Evolutionary conservation across 352 stramenopile genomes (phyloP).

Genomic region (Globisporangium ultimum): DNA sequence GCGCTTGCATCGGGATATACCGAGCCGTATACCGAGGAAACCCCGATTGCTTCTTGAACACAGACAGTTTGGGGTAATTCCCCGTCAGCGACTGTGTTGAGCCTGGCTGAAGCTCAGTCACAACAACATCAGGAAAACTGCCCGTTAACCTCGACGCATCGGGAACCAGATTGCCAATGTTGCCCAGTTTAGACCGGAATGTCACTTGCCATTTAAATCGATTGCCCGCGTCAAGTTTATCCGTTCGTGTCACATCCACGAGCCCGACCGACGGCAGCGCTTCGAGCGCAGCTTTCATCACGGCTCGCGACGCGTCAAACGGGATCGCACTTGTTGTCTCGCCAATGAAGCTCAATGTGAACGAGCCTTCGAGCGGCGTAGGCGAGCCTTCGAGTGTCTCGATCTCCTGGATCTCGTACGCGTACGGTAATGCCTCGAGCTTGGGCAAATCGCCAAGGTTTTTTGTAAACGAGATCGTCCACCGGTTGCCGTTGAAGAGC

Average conservation of each 20-base stretch:
- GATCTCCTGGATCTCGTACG: conserved; percentile 94
- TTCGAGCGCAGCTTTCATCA: conserved; percentile 89
- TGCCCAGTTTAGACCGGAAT: conserved; percentile 86
- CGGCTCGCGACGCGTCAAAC: conserved; percentile 81
- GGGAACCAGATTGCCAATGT: conserved; percentile 64
- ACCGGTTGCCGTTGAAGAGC: conserved; percentile 85
- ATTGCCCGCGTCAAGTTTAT: conserved; percentile 71
- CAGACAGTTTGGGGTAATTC: conserved; percentile 53
- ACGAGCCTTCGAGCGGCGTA: conserved; percentile 90
- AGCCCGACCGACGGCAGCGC: conserved; percentile 78
- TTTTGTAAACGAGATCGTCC: conserved; percentile 95
- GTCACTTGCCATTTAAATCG: conserved; percentile 93
- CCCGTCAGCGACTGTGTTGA: conserved; percentile 73
- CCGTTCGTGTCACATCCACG: conserved; percentile 86
- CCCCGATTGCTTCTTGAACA: conserved; percentile 92
- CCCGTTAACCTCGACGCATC: conserved; percentile 50
- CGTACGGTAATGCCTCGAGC: conserved; percentile 82
- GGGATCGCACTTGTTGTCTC: conserved; percentile 76
- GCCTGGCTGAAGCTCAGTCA: conserved; percentile 68
- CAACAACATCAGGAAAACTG: conserved; percentile 43
- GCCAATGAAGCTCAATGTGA: conserved; percentile 80
- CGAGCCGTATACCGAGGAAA: conserved; percentile 90
- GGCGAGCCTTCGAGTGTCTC: conserved; percentile 88
- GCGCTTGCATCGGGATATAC: conserved; percentile 76
- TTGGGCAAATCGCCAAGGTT: conserved; percentile 93